Evolutionary conservation across 192 early-diverging fungal genomes (phyloP).

Genomic region (Backusella westeae): DNA sequence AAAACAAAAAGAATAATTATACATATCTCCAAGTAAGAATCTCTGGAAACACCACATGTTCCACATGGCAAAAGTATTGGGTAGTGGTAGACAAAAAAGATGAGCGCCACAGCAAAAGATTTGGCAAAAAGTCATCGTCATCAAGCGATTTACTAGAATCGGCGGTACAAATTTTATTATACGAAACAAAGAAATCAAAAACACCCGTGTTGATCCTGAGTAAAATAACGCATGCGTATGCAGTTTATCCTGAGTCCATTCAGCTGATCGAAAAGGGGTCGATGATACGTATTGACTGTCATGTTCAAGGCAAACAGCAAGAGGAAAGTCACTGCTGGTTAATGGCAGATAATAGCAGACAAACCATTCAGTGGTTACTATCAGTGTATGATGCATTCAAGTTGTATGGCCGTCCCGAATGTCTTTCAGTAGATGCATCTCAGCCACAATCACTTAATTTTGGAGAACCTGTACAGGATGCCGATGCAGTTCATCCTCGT

Average conservation of each 20-base stretch:
- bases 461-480: slow-evolving; percentile 22
- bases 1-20: slow-evolving; percentile 39
- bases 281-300: slow-evolving; percentile 39
- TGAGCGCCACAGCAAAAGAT: slow-evolving; percentile 31
- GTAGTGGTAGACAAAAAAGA: slow-evolving; percentile 49
- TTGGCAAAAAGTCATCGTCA: slow-evolving; percentile 29
- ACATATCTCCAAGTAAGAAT: slow-evolving; percentile 54
- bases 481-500: slow-evolving; percentile 8
- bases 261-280: slow-evolving; percentile 36
- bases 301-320: neutral
- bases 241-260: slow-evolving; percentile 49
- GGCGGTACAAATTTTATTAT: slow-evolving; percentile 47
- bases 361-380: slow-evolving; percentile 38
- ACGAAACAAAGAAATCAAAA: slow-evolving; percentile 51
- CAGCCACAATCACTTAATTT: slow-evolving; percentile 30
- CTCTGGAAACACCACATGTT: slow-evolving; percentile 29
- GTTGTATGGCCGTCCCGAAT: slow-evolving; percentile 41
- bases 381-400: slow-evolving; percentile 41
- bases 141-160: slow-evolving; percentile 3
- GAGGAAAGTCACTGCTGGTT: slow-evolving; percentile 15
- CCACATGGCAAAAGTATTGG: slow-evolving; percentile 48
- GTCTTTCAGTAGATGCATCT: slow-evolving; percentile 22
- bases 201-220: slow-evolving; percentile 45
- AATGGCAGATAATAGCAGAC: slow-evolving; percentile 30
- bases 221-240: slow-evolving; percentile 52